Evolutionary conservation across 192 early-diverging fungal species (phyloP), one percentile per base, ranked within the genome.

Genomic region (Phycomyces blakesleeanus): DNA sequence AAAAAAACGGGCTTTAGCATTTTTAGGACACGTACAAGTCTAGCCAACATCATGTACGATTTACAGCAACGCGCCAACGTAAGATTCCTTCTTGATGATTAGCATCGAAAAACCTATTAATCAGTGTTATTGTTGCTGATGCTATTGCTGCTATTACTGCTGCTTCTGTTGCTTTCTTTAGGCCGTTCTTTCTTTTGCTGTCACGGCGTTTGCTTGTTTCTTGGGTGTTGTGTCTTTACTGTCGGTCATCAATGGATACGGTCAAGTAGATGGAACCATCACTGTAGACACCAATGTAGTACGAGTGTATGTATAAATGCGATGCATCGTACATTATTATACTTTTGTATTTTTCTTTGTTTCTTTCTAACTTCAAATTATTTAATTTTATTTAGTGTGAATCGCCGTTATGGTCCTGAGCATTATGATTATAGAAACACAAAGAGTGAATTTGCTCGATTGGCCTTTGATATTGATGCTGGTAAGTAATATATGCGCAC

Each of bases 381-480:
- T 38, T 10, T n/a, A 21, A 15, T 10, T 0, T 9, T 38, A 73
- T 53, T 2, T 50, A 70, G 81, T 68, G 68, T 79, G 11, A 75
- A 69, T 41, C 72, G 81, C 56, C 64, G 76, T 55, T 82, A 79
- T 52, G 81, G 78, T 39, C 72, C 77, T 51, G 81, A 83, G 47
- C 66, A 68, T 58, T 76, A 72, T 44, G 81, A 84, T 63, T 83
- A 81, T 53, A 67, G 76, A 47, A 68, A 81, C 40, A 78, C 78
- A 53, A 65, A 77, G 52, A 79, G 80, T 41, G 83, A 91, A 55
- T 73, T 91, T 57, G 91, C 81, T 18, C 73, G 77, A 22, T 56
- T 90, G 20, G 56, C 76, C 41, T 88, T 92, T 65, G 75, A 87
- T 49, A 61, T 93, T 34, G 79, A 87, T 38, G 89, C 89, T 26